These are phyloP conservation scores for Platanus orientalis DNA, from an alignment of 164 flowering plant genomes.

Conservation along the genomic window DNA sequence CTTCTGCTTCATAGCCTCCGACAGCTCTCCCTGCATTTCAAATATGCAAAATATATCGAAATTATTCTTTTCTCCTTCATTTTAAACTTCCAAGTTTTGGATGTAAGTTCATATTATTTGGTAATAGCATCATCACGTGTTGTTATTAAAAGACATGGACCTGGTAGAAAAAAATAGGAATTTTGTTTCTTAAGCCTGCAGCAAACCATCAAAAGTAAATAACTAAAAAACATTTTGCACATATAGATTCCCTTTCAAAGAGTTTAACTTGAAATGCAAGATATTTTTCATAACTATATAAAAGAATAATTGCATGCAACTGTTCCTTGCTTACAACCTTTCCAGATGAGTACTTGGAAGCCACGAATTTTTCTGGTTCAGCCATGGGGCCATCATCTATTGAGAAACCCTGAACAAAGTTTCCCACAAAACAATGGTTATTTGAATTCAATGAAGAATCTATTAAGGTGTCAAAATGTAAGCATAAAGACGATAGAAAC, in stretches of 20 bases:
- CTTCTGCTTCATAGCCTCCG: conserved; percentile 87
- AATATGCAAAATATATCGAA: conserved; percentile 50
- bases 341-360: conserved; percentile 85
- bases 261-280: conserved; percentile 9
- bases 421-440: too few species aligned
- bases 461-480: too few species aligned
- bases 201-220: conserved; percentile 40
- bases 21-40: conserved; percentile 91
- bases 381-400: conserved; percentile 44
- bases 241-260: not conserved
- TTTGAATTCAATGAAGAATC: too few species aligned
- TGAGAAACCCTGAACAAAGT: conserved; percentile 67
- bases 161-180: conserved; percentile 41
- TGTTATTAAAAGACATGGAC: conserved; percentile 47
- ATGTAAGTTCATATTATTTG: conserved; percentile 32
- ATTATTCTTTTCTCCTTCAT: conserved; percentile 41
- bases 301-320: conserved; percentile 7
- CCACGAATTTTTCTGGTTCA: conserved; percentile 73
- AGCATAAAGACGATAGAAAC: too few species aligned
- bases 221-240: conserved; percentile 20
- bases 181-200: conserved; percentile 78
- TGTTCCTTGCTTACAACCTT: conserved; percentile 38
- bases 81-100: conserved; percentile 46
- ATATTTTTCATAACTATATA: not conserved
- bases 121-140: conserved; percentile 51